A percentile compares a stretch with the other conserved stretches of the same genome.
Evolutionary conservation across 768 basidiomycete species (phyloP).

Genomic region (Rubroboletus satanas): DNA sequence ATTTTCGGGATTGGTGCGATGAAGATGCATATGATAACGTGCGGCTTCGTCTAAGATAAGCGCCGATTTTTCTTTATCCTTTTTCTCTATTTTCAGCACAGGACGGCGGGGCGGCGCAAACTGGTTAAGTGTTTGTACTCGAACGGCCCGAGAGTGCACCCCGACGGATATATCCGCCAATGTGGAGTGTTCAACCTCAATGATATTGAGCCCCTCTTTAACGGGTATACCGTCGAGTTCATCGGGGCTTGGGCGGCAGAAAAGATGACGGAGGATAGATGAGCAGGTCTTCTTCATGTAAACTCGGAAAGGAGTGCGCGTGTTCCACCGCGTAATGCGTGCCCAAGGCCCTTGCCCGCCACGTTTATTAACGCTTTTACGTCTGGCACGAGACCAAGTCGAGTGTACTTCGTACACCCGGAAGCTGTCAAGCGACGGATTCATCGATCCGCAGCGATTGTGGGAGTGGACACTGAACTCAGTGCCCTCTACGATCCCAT

Average conservation of each 20-base stretch:
- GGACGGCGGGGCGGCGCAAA: slow-evolving; percentile 36
- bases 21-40: slow-evolving; percentile 55
- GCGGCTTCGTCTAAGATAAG: slow-evolving; percentile 55
- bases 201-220: slow-evolving; percentile 41
- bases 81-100: slow-evolving; percentile 37
- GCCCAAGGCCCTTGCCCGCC: slow-evolving; percentile 51
- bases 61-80: slow-evolving; percentile 30
- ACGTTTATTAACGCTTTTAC: slow-evolving; percentile 34
- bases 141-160: slow-evolving; percentile 37
- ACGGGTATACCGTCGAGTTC: slow-evolving; percentile 31
- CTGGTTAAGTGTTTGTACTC: slow-evolving; percentile 45
- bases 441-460: slow-evolving; percentile 56
- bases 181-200: slow-evolving; percentile 41
- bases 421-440: slow-evolving; percentile 49
- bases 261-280: slow-evolving; percentile 47
- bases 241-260: slow-evolving; percentile 32
- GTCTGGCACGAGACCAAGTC: slow-evolving; percentile 54
- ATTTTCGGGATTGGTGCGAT: slow-evolving; percentile 44
- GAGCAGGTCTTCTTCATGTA: slow-evolving; percentile 46
- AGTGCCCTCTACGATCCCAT: slow-evolving; percentile 61
- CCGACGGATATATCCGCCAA: slow-evolving; percentile 52
- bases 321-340: slow-evolving; percentile 50
- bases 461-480: slow-evolving; percentile 61
- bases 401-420: slow-evolving; percentile 51
- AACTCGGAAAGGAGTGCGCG: slow-evolving; percentile 51